Evolutionary conservation across 805 yeast genomes (phyloP), one percentile per base, ranked within the genome.

Genomic region (Jamesozyma jinghongensis): DNA sequence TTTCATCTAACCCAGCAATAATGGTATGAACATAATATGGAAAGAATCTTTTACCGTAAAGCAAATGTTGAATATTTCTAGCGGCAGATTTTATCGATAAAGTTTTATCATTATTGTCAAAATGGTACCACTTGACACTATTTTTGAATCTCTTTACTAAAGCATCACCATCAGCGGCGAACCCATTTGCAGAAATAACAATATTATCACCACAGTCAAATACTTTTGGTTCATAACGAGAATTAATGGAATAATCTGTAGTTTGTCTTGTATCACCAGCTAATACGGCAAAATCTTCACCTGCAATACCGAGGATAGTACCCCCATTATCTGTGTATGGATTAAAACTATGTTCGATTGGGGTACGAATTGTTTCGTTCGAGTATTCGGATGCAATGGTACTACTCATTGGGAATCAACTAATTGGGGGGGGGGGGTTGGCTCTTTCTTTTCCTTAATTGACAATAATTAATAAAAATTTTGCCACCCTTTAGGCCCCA

Each of bases 221-320:
- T 41, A 92, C 84, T 63, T 86, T 88, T 33, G 95, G 92, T 62
- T 85, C 92, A 62, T 83, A 80, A 58, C 98, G 79, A 8, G 97
- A 80, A 62, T 92, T 87, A 62, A 92, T 92, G 47, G 85, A 79
- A 66, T 87, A 92, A 18, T 97, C 98, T 16, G 83, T 80, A 4
- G 95, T 85, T 57, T 84, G 94, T 70, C 98, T 81, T n/a, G 98
- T 92, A 63, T 92, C 98, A 35, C 97, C 97, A 1, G 98, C 98
- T 46, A 92, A 71, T 28, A 92, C 92, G 16, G 95, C 96, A 57
- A 87, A 92, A 64, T 92, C 97, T 61, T 86, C 85, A 38, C 98
- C 98, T 1, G 98, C 97, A 64, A 92, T 92, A 40, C 97, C 98
- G 51, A 92, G 68, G 41, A 90, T 88, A 6, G 97, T 90, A 56